Conservation (phyloP, 768 basidiomycete species). For the Saitozyma podzolica region DNA sequence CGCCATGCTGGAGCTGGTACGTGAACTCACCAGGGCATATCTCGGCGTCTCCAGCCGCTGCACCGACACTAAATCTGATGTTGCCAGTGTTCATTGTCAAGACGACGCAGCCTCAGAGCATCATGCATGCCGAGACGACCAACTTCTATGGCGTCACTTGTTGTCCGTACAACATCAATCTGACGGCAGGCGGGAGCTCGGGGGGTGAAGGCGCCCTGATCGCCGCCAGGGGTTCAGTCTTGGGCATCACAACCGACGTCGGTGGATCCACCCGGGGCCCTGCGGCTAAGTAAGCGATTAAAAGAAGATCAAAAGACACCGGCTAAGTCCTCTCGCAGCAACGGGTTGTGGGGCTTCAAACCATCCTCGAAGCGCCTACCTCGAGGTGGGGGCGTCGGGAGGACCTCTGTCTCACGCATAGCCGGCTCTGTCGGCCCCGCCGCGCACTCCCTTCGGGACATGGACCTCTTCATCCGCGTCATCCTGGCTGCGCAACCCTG, state of each 20-base stretch:
- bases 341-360: conserved; percentile 26
- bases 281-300: background rate
- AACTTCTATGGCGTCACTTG: conserved; percentile 16
- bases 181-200: conserved; percentile 24
- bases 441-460: conserved; percentile 15
- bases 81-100: conserved; percentile 22
- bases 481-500: conserved; percentile 18
- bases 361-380: conserved; percentile 20
- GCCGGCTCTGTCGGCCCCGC: conserved; percentile 19
- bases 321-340: background rate
- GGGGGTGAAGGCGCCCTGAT: conserved; percentile 28
- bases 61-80: no score
- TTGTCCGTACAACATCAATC: conserved; percentile 21
- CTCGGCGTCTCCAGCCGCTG: background rate
- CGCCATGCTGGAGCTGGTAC: conserved; percentile 20
- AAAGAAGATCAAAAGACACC: background rate
- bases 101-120: conserved; percentile 26
- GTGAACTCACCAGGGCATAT: background rate
- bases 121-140: conserved; percentile 29
- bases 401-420: background rate
- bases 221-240: conserved; percentile 13
- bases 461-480: conserved; percentile 20
- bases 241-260: conserved; percentile 24
- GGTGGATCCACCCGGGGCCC: conserved; percentile 30
- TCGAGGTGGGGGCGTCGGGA: conserved; percentile 1